Percentiles rank a stretch among this genome's conserved stretches.
phyloP scores from a whole-genome alignment of 768 basidiomycete species.

The Podaxis sp. region DNA sequence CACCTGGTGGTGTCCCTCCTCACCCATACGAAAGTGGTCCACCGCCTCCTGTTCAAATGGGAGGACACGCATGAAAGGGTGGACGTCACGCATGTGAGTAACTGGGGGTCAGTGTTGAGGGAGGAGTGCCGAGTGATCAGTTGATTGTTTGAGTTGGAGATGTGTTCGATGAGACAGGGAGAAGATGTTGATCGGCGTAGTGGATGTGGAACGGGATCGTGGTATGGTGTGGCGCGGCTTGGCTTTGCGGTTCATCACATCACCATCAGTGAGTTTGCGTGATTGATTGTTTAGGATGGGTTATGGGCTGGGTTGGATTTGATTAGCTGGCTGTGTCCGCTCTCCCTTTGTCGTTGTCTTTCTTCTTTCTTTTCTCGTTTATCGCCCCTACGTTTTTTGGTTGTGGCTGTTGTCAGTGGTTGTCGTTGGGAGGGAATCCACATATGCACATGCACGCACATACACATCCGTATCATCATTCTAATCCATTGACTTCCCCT shows the following conservation, averaged over 20 bases:
- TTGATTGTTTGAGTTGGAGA: conserved; percentile 1
- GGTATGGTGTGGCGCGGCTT: not conserved
- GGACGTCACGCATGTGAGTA: not conserved
- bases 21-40: conserved; percentile 76
- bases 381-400: conserved; percentile 20
- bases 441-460: conserved; percentile 3
- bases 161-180: not conserved
- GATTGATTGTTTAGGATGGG: not conserved
- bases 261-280: not conserved
- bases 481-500: not conserved
- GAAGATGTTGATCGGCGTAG: not conserved
- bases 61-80: conserved; percentile 63
- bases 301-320: not conserved
- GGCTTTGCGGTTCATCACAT: not conserved
- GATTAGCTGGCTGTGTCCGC: conserved; percentile 16
- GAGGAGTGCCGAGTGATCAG: not conserved
- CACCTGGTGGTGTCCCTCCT: conserved; percentile 46
- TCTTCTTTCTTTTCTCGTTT: conserved; percentile 14
- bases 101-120: not conserved
- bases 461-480: not conserved
- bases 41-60: conserved; percentile 74
- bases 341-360: conserved; percentile 15
- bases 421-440: conserved; percentile 1
- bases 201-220: not conserved
- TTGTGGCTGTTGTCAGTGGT: conserved; percentile 5